Percentiles rank a stretch among this genome's conserved stretches.
Evolutionary conservation across 169 alveolate species (phyloP).

Genomic region (Plasmodium gaboni): DNA sequence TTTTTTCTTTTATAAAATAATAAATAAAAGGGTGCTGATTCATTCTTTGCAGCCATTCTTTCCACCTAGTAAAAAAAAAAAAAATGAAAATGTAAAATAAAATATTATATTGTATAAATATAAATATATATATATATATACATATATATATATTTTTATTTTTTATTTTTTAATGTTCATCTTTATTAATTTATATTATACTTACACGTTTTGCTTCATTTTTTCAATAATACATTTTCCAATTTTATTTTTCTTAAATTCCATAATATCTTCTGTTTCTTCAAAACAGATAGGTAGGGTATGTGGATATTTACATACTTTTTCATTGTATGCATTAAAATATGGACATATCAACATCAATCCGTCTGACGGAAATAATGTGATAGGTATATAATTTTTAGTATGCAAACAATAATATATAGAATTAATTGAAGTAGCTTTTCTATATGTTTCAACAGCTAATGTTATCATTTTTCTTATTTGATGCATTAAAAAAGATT

Average conservation of each 20-base stretch:
- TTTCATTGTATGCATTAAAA: constrained; percentile 57
- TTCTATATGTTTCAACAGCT: constrained; percentile 84
- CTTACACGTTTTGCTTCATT: constrained; percentile 37
- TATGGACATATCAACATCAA: constrained; percentile 76
- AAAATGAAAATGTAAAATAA: not conserved
- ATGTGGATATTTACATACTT: constrained; percentile 47
- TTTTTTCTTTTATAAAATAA: constrained; percentile 35
- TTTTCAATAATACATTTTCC: constrained; percentile 37
- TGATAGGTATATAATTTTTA: constrained; percentile 69
- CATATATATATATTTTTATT: not conserved
- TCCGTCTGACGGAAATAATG: constrained; percentile 85
- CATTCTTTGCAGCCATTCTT: constrained; percentile 54
- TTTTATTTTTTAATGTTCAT: not conserved
- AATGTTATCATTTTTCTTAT: constrained; percentile 88
- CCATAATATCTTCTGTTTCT: constrained; percentile 24
- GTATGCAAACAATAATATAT: constrained; percentile 78
- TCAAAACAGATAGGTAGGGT: constrained; percentile 22
- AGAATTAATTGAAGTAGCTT: constrained; percentile 85
- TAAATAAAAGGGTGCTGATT: constrained; percentile 40
- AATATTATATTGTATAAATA: not conserved
- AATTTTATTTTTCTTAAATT: constrained; percentile 28
- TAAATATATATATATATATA: not conserved
- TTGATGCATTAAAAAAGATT: constrained; percentile 88
- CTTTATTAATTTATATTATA: not conserved
- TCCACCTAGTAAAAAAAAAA: constrained; percentile 23